Percentiles rank a stretch among this genome's conserved stretches.
Conservation (phyloP, 164 flowering plant species). For the Magnolia sinica region DNA sequence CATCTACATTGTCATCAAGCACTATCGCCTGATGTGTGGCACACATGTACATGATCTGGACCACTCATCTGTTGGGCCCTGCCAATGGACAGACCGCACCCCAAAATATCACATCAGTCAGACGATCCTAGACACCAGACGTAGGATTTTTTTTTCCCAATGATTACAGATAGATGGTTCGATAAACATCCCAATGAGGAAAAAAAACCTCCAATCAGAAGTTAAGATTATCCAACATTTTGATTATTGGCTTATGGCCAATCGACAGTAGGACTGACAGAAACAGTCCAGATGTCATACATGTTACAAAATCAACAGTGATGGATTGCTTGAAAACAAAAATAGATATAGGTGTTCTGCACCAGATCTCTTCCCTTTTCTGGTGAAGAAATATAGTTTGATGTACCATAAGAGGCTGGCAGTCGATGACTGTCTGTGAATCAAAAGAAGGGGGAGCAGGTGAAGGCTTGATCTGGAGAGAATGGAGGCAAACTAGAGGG, state of each 20-base stretch:
- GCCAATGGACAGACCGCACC: not conserved
- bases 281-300: not conserved
- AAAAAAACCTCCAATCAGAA: not conserved
- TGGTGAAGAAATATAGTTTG: not conserved
- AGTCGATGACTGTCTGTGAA: conserved; percentile 68
- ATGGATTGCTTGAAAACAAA: not conserved
- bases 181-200: not conserved
- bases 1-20: too few species aligned
- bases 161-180: not conserved
- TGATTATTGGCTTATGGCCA: not conserved
- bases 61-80: not conserved
- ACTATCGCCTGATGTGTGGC: not conserved
- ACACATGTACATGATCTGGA: not conserved
- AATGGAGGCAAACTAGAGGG: conserved; percentile 67
- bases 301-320: conserved; percentile 1
- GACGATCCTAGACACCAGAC: not conserved
- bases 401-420: conserved; percentile 88
- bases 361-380: not conserved
- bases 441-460: conserved; percentile 82
- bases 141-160: not conserved
- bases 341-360: not conserved
- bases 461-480: conserved; percentile 80
- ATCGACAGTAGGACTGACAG: not conserved
- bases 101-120: not conserved
- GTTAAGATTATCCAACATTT: not conserved